Conservation (phyloP, 2,329 filamentous ascomycete species). For the Tricladium varicosporioides region DNA sequence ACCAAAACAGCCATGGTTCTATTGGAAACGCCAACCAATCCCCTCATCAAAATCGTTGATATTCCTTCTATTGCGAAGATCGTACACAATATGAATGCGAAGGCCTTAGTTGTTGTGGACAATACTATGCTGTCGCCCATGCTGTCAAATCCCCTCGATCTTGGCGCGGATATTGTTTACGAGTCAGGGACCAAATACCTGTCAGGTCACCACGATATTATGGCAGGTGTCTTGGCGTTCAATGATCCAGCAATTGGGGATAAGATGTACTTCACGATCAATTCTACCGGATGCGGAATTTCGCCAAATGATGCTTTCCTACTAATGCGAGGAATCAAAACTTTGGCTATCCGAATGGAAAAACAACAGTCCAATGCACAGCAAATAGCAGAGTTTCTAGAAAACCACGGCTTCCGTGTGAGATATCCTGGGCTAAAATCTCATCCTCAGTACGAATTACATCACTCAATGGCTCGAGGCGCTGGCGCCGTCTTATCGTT, state of each 20-base stretch:
- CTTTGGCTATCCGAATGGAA: conserved; percentile 95
- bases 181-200: conserved; percentile 98
- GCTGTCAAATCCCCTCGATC: conserved; percentile 87
- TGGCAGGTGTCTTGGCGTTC: conserved; percentile 94
- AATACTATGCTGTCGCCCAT: conserved; percentile 99
- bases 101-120: conserved; percentile 85
- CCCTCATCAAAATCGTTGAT: conserved; percentile 96
- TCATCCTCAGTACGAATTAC: conserved; percentile 93
- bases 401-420: conserved; percentile 87
- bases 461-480: conserved; percentile 92
- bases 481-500: conserved; percentile 94
- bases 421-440: conserved; percentile 92
- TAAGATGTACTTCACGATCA: conserved; percentile 95
- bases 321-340: conserved; percentile 93
- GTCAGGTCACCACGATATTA: conserved; percentile 96
- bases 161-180: conserved; percentile 94
- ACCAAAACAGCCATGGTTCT: conserved; percentile 92
- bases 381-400: conserved; percentile 87
- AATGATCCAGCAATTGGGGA: conserved; percentile 82
- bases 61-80: conserved; percentile 75
- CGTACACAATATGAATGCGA: conserved; percentile 74
- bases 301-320: conserved; percentile 96
- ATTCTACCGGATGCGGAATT: conserved; percentile 89
- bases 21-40: conserved; percentile 95
- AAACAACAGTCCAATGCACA: conserved; percentile 94